Conservation (phyloP, 169 alveolate genomes). For the Theileria parva region DNA sequence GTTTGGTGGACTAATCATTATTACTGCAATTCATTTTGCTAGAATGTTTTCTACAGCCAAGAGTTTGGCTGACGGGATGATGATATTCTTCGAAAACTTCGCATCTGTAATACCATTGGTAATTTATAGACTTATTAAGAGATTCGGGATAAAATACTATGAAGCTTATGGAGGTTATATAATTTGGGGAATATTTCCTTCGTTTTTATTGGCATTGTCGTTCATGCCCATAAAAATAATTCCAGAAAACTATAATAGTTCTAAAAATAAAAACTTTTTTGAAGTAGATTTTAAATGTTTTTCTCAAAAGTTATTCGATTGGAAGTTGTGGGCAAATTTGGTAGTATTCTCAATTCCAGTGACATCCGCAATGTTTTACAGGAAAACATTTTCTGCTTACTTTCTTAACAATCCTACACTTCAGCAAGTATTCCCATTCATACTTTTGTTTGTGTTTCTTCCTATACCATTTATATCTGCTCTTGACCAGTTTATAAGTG, state of each 20-base stretch:
- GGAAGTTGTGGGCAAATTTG: conserved; percentile 35
- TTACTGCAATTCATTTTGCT: conserved; percentile 47
- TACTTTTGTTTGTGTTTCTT: conserved; percentile 21
- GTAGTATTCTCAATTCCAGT: conserved; percentile 31
- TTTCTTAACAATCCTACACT: conserved; percentile 44
- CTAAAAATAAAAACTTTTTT: background rate
- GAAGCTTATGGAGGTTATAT: conserved; percentile 38
- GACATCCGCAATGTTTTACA: conserved; percentile 32
- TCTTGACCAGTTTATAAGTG: conserved; percentile 54
- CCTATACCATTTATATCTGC: conserved; percentile 39
- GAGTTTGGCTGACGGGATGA: conserved; percentile 49
- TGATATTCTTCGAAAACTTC: conserved; percentile 51
- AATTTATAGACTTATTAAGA: conserved; percentile 10
- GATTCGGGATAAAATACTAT: conserved; percentile 19
- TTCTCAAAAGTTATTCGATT: conserved; percentile 9
- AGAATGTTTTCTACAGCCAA: conserved; percentile 50
- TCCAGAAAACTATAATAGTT: conserved; percentile 15
- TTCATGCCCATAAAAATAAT: conserved; percentile 40
- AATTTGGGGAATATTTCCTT: conserved; percentile 41
- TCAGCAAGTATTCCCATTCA: conserved; percentile 24
- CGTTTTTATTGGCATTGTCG: conserved; percentile 25
- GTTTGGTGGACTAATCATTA: conserved; percentile 39
- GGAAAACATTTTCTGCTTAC: conserved; percentile 40
- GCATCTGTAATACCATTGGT: conserved; percentile 42
- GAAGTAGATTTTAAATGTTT: conserved; percentile 12